phyloP scores from a whole-genome alignment of 2,329 filamentous ascomycete species.

The Fusarium burgessii region DNA sequence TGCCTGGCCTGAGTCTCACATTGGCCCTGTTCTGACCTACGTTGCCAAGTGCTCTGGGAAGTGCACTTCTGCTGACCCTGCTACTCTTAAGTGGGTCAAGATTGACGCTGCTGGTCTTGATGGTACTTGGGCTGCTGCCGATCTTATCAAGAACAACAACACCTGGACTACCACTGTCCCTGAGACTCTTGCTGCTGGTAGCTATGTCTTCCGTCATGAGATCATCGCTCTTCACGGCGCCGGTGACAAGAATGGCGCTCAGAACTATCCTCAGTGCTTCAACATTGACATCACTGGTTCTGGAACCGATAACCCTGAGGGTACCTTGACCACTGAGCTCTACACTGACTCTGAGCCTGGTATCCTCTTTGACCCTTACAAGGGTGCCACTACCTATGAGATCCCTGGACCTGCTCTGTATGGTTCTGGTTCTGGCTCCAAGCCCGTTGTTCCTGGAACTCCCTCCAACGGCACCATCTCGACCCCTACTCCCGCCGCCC shows the following conservation, averaged over 20 bases:
- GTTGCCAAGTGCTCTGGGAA: slow-evolving; percentile 68
- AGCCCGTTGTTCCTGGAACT: slow-evolving; percentile 20
- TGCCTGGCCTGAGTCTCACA: slow-evolving; percentile 58
- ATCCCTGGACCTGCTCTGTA: slow-evolving; percentile 49
- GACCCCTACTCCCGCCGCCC: slow-evolving; percentile 13
- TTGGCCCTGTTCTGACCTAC: slow-evolving; percentile 72
- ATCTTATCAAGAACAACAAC: slow-evolving; percentile 59
- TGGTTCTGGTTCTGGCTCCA: slow-evolving; percentile 25
- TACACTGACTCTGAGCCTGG: slow-evolving; percentile 49
- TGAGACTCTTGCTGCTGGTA: slow-evolving; percentile 51
- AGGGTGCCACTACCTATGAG: slow-evolving; percentile 41
- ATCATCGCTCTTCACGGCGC: slow-evolving; percentile 63
- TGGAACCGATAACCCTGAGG: slow-evolving; percentile 51
- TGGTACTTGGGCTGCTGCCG: slow-evolving; percentile 51
- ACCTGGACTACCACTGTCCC: slow-evolving; percentile 54
- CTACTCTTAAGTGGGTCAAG: slow-evolving; percentile 71
- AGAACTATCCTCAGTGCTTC: slow-evolving; percentile 41
- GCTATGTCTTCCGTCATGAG: slow-evolving; percentile 65
- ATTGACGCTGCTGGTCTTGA: slow-evolving; percentile 68
- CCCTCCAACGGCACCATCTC: slow-evolving; percentile 13
- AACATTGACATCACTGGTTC: slow-evolving; percentile 55
- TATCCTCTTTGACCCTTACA: slow-evolving; percentile 51
- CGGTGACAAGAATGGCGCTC: slow-evolving; percentile 39
- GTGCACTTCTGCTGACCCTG: slow-evolving; percentile 66
- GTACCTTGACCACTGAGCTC: slow-evolving; percentile 49